Conservation (phyloP, 495 filamentous ascomycete genomes). For the Penicillium longicatenatum region DNA sequence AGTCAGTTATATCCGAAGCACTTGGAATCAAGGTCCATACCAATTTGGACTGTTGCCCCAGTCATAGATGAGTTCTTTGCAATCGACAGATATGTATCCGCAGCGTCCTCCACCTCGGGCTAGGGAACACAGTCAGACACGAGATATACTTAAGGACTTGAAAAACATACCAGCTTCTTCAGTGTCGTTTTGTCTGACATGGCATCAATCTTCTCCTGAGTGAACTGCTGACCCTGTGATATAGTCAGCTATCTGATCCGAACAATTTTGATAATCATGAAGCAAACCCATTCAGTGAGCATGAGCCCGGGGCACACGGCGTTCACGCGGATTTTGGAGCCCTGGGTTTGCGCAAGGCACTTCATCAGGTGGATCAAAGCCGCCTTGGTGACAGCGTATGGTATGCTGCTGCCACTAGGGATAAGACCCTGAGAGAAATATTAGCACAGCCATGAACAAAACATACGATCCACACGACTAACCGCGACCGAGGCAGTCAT, state of each 20-base stretch:
- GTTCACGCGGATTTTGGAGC: conserved; percentile 66
- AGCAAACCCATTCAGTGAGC: conserved; percentile 70
- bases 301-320: conserved; percentile 68
- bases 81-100: conserved; percentile 52
- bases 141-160: too few relatives aligned
- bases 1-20: conserved; percentile 15
- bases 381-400: conserved; percentile 68
- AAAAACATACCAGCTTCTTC: conserved; percentile 42
- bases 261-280: not conserved
- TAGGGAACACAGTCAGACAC: conserved; percentile 22
- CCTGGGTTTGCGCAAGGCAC: conserved; percentile 67
- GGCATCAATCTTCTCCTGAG: conserved; percentile 40
- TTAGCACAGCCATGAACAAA: not conserved
- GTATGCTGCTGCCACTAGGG: conserved; percentile 58
- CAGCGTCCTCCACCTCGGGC: conserved; percentile 59
- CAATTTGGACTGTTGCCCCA: conserved; percentile 54
- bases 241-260: conserved; percentile 1
- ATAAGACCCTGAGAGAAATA: conserved; percentile 39
- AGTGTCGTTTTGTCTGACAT: conserved; percentile 42
- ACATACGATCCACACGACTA: conserved; percentile 9
- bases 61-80: conserved; percentile 62
- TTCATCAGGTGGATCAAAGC: conserved; percentile 73
- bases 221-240: conserved; percentile 48
- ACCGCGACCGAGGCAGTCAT: conserved; percentile 67
- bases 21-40: conserved; percentile 31